phyloP scores from a whole-genome alignment of 2,329 filamentous ascomycete genomes.

The Ophiostoma tasmaniense region DNA sequence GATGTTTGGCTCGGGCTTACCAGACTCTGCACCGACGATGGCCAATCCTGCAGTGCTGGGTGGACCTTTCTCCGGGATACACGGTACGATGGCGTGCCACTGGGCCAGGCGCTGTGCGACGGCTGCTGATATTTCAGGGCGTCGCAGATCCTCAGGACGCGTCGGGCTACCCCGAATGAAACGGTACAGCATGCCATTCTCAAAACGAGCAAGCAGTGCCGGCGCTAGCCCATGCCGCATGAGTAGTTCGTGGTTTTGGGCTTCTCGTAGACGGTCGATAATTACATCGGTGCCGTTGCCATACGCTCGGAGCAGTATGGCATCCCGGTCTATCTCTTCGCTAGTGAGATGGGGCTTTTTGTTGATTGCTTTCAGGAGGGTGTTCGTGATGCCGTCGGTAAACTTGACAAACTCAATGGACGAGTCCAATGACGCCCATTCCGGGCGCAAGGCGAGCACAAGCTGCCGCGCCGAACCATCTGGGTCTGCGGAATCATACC shows the following conservation, averaged over 20 bases:
- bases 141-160: conserved; percentile 69
- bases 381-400: conserved; percentile 98
- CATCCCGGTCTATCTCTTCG: conserved; percentile 71
- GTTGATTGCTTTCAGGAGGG: conserved; percentile 70
- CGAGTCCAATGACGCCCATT: conserved; percentile 53
- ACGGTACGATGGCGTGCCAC: conserved; percentile 76
- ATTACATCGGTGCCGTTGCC: conserved; percentile 89
- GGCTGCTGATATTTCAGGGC: conserved; percentile 67
- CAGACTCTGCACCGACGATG: background rate
- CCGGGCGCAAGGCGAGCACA: conserved; percentile 68
- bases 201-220: conserved; percentile 78
- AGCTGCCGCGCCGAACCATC: conserved; percentile 71
- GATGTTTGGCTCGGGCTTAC: conserved; percentile 65
- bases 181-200: conserved; percentile 91
- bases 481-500: conserved; percentile 69
- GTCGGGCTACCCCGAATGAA: conserved; percentile 78
- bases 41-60: background rate
- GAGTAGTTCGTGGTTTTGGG: conserved; percentile 74
- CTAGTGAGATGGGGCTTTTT: conserved; percentile 57
- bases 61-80: conserved; percentile 31
- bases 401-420: conserved; percentile 74
- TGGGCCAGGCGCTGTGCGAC: conserved; percentile 78
- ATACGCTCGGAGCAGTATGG: conserved; percentile 85
- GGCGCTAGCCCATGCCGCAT: conserved; percentile 78
- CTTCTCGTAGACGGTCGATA: conserved; percentile 87